Evolutionary conservation across 139 green algal genomes (phyloP), one percentile per base, ranked within the genome.

Genomic region (Ettlia oleoabundans): DNA sequence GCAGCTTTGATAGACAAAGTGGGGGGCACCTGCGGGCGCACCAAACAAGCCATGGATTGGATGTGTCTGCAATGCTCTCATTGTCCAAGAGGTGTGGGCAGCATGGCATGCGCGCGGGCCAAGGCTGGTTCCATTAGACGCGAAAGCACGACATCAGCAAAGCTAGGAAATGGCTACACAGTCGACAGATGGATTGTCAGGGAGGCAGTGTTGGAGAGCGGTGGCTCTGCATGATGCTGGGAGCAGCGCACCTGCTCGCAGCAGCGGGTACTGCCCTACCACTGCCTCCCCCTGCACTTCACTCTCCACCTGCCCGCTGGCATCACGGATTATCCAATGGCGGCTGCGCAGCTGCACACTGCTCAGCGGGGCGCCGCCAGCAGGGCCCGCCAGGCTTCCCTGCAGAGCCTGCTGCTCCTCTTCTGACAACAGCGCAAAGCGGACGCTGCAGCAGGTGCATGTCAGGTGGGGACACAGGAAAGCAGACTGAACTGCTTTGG

Each of bases 1-100:
- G 83, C 90, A 96, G 86, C 91, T 95, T 63, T 94, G 90, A 80
- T 97, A 97, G 1, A 81, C 74, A 85, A 94, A 97, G 47, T 91
- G 87, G 2, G 76, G 30, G 0, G 76, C 85, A 32, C 86, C 90
- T 77, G 88, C 24, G 74, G 2, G 53, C 9, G 15, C 43, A 19
- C 2, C 18, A 33, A 4, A 28, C 15, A 64, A 30, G 43, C 1
- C 41, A 28, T 5, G 22, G 37, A 58, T 15, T n/a, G n/a, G n/a
- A 58, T 58, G 47, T 58, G 10, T 10, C 47, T 58, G 47, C 47
- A 10, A 24, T 58, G 47, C n/a, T n/a, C n/a, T n/a, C n/a, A n/a
- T n/a, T n/a, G n/a, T n/a, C n/a, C n/a, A n/a, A n/a, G n/a, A n/a
- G n/a, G n/a, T n/a, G n/a, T n/a, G n/a, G n/a, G n/a, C n/a, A n/a